A percentile compares a stretch with the other conserved stretches of the same genome.
Conservation (phyloP, 768 basidiomycete species). For the Mycena belliarum region DNA sequence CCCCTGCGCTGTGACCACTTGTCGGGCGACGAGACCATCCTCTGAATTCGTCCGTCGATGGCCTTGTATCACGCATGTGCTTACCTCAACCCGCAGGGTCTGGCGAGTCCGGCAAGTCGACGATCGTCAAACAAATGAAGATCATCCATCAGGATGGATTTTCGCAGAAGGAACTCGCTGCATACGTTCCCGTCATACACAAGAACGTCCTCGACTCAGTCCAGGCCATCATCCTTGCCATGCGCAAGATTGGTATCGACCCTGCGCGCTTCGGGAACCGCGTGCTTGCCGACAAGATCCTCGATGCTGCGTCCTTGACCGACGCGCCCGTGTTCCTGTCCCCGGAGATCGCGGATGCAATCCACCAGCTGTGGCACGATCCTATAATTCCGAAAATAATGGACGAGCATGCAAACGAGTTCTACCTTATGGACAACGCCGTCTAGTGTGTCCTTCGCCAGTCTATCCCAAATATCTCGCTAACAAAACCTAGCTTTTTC, state of each 20-base stretch:
- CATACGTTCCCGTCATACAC: conserved; percentile 78
- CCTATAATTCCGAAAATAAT: conserved; percentile 58
- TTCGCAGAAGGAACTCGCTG: conserved; percentile 70
- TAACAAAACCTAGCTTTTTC: conserved; percentile 67
- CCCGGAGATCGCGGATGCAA: conserved; percentile 67
- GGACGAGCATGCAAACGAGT: conserved; percentile 66
- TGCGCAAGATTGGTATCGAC: conserved; percentile 84
- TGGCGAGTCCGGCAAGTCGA: conserved; percentile 93
- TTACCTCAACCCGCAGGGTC: conserved; percentile 57
- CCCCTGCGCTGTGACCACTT: too few species aligned
- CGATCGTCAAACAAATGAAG: conserved; percentile 99
- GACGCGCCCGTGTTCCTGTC: conserved; percentile 49
- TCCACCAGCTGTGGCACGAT: conserved; percentile 70
- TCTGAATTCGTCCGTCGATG: conserved; percentile 7
- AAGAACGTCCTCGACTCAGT: conserved; percentile 88
- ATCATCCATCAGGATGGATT: conserved; percentile 96
- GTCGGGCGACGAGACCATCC: too few species aligned
- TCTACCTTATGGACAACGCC: conserved; percentile 96
- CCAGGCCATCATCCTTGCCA: conserved; percentile 80
- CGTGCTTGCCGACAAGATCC: conserved; percentile 56
- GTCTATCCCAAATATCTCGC: not conserved
- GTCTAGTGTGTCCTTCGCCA: conserved; percentile 54
- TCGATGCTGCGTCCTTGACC: conserved; percentile 52
- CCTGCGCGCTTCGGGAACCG: conserved; percentile 27
- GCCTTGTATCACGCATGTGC: not conserved